Evolutionary conservation across 2,329 filamentous ascomycete genomes (phyloP).

Genomic region (Diaporthe citrichinensis): DNA sequence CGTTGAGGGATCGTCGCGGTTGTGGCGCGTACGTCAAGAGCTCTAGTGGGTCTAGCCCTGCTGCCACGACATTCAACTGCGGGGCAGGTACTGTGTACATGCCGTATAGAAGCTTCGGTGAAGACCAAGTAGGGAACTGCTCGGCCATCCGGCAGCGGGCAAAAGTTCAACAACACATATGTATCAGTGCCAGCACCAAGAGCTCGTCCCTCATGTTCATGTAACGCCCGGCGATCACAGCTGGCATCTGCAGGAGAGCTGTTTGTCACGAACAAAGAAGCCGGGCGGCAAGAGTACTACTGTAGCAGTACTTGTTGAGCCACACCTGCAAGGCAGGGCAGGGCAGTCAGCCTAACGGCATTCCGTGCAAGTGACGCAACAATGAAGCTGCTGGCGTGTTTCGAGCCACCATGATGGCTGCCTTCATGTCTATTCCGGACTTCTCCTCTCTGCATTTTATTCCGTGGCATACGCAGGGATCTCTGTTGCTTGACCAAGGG

Average conservation of each 20-base stretch:
- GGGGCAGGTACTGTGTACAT: background rate
- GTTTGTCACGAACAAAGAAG: background rate
- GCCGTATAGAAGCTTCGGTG: background rate
- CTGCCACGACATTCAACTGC: conserved; percentile 32
- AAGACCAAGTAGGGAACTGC: background rate
- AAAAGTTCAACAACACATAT: background rate
- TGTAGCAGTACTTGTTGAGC: conserved; percentile 12
- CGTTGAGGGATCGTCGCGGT: conserved; percentile 31
- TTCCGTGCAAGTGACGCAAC: conserved; percentile 30
- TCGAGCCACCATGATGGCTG: conserved; percentile 17
- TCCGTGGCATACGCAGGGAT: conserved; percentile 8
- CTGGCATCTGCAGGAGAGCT: background rate
- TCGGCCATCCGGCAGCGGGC: too few species aligned
- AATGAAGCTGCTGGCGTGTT: conserved; percentile 29
- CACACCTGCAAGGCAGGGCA: conserved; percentile 1
- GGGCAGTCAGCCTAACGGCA: conserved; percentile 19
- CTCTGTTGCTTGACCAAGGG: background rate
- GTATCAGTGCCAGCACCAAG: background rate
- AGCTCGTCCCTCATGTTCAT: background rate
- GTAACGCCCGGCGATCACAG: background rate
- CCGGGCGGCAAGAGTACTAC: background rate
- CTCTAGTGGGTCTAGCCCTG: conserved; percentile 20
- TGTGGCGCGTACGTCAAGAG: conserved; percentile 28
- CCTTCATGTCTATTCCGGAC: background rate
- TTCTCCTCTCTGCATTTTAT: background rate